These are phyloP conservation scores for Euptelea pleiosperma DNA, from an alignment of 164 flowering plant species.

Conservation along the genomic window DNA sequence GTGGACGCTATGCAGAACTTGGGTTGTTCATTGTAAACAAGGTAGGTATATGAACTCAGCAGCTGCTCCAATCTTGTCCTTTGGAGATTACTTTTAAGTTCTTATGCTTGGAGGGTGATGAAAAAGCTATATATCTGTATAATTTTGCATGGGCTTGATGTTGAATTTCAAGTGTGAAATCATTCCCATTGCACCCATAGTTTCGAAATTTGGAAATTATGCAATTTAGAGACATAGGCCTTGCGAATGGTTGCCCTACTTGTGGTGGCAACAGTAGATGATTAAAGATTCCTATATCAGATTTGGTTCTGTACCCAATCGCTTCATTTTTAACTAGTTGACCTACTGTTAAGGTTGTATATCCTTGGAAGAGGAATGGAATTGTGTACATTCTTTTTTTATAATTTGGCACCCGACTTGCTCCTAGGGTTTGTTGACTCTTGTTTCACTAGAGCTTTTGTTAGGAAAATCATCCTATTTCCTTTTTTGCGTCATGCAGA, in stretches of 20 bases:
- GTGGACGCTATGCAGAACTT: slow-evolving; percentile 71
- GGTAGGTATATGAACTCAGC: slow-evolving; percentile 35
- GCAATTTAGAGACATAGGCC: too few relatives aligned
- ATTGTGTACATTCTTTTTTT: not conserved
- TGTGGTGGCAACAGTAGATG: too few relatives aligned
- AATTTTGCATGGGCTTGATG: not conserved
- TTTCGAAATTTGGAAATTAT: too few relatives aligned
- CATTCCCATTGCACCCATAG: too few relatives aligned
- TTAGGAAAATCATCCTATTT: not conserved
- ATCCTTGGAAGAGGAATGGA: not conserved
- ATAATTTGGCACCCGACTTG: not conserved
- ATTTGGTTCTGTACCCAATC: too few relatives aligned
- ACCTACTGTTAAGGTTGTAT: too few relatives aligned
- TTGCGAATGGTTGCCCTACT: too few relatives aligned
- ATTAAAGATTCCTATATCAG: too few relatives aligned
- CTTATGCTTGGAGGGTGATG: not conserved
- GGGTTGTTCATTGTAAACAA: slow-evolving; percentile 69
- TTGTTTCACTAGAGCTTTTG: too few relatives aligned
- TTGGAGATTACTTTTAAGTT: not conserved
- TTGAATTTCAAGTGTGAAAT: too few relatives aligned
- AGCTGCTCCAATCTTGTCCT: not conserved
- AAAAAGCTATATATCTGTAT: too few relatives aligned
- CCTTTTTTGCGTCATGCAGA: slow-evolving; percentile 36
- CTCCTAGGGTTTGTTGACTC: not conserved
- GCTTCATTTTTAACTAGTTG: too few relatives aligned